These are phyloP conservation scores for Solanum ossicruentum DNA, from an alignment of 257 asterid genomes.

Conservation along the genomic window DNA sequence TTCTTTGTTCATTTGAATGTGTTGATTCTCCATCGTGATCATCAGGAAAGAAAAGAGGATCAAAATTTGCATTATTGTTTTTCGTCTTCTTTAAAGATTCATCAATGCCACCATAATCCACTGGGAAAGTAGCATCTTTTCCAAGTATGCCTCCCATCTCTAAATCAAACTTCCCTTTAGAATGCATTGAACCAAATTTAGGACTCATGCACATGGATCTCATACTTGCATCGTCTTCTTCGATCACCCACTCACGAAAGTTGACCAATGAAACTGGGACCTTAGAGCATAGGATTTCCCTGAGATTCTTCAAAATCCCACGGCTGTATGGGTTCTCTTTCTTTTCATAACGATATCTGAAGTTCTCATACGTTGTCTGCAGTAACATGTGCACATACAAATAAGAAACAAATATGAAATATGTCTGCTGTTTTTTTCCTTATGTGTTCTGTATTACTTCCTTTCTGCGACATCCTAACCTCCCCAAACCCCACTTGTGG, in stretches of 20 bases:
- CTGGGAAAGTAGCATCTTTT: constrained; percentile 36
- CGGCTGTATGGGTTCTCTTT: constrained; percentile 61
- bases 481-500: neutral
- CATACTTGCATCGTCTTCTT: constrained; percentile 31
- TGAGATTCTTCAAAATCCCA: constrained; percentile 46
- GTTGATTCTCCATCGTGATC: constrained; percentile 6
- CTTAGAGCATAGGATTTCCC: constrained; percentile 48
- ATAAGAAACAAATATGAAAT: neutral
- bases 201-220: constrained; percentile 35
- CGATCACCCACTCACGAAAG: constrained; percentile 64
- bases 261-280: constrained; percentile 35
- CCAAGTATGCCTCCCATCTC: constrained; percentile 34
- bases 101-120: constrained; percentile 43
- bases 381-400: neutral
- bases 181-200: constrained; percentile 23
- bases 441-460: neutral
- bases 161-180: constrained; percentile 41
- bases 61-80: constrained; percentile 9
- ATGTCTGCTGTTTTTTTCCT: neutral
- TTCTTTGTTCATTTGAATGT: neutral
- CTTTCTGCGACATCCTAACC: neutral
- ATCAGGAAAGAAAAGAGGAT: constrained; percentile 21
- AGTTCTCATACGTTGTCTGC: constrained; percentile 90
- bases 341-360: constrained; percentile 74
- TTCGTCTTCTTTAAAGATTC: constrained; percentile 35